phyloP scores from a whole-genome alignment of 768 basidiomycete genomes.

The Boletus pseudopeckii region DNA sequence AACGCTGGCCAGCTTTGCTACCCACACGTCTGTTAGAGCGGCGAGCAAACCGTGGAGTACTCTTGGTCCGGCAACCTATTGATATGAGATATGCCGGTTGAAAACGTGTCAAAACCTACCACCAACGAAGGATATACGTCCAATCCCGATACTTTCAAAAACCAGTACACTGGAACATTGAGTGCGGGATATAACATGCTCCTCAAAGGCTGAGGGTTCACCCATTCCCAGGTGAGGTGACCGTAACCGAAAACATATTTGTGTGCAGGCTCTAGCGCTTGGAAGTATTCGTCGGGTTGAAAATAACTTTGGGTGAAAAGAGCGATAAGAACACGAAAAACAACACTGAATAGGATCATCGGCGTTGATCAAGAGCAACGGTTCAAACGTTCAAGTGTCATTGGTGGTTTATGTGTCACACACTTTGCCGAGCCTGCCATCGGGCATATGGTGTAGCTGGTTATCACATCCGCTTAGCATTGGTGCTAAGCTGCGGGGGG shows the following conservation, averaged over 20 bases:
- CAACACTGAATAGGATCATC: constrained; percentile 36
- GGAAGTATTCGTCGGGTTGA: constrained; percentile 97
- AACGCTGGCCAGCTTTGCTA: constrained; percentile 56
- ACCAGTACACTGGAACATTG: constrained; percentile 76
- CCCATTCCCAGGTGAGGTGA: constrained; percentile 96
- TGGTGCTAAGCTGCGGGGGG: constrained; percentile 33
- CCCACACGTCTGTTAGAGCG: constrained; percentile 74
- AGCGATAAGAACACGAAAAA: constrained; percentile 57
- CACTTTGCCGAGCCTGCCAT: not conserved
- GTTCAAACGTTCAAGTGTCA: constrained; percentile 1
- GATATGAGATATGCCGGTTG: not conserved
- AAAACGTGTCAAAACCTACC: constrained; percentile 44
- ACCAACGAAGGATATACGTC: constrained; percentile 51
- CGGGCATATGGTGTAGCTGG: constrained; percentile 40
- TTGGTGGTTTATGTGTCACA: not conserved
- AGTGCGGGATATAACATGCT: constrained; percentile 79
- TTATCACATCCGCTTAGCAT: constrained; percentile 42
- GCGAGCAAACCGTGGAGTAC: constrained; percentile 74
- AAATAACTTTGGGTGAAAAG: constrained; percentile 81
- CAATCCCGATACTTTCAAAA: constrained; percentile 53
- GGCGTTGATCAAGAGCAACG: not conserved
- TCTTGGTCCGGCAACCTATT: constrained; percentile 70
- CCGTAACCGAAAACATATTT: constrained; percentile 88
- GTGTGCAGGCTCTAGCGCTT: constrained; percentile 91
- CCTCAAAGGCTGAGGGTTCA: constrained; percentile 61